Percentiles rank a stretch among this genome's conserved stretches.
Evolutionary conservation across 768 basidiomycete species (phyloP).

Genomic region (Infundibulicybe gibba): DNA sequence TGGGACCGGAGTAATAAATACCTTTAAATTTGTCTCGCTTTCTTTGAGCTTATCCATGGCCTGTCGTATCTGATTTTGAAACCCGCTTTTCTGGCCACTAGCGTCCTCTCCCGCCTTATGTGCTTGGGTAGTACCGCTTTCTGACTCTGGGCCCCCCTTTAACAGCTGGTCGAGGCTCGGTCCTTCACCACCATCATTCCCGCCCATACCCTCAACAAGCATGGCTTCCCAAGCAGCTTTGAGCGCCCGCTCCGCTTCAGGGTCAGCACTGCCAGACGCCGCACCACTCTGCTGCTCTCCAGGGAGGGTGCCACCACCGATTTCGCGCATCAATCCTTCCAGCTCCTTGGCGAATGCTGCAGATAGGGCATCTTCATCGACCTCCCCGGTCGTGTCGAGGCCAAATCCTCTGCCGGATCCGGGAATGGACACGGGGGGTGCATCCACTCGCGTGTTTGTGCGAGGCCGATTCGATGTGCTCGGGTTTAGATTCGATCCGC

Average conservation of each 20-base stretch:
- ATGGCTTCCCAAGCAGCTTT: conserved; percentile 71
- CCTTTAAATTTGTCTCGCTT: conserved; percentile 56
- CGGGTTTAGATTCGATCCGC: conserved; percentile 26
- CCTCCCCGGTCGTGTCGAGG: conserved; percentile 23
- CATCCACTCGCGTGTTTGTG: conserved; percentile 46
- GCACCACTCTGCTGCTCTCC: conserved; percentile 15
- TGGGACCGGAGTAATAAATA: conserved; percentile 18
- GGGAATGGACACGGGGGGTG: conserved; percentile 32
- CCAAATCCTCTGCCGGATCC: conserved; percentile 20
- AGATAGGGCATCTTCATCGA: conserved; percentile 36
- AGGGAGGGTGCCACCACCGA: conserved; percentile 28
- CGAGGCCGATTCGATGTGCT: conserved; percentile 35
- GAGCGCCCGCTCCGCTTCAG: conserved; percentile 36
- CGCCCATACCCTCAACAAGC: conserved; percentile 61
- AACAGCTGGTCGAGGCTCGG: conserved; percentile 11
- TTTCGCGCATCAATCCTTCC: conserved; percentile 46
- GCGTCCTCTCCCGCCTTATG: neutral
- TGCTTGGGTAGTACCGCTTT: neutral
- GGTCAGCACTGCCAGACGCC: conserved; percentile 19
- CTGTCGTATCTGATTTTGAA: conserved; percentile 67
- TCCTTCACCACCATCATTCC: conserved; percentile 19
- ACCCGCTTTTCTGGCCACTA: conserved; percentile 30
- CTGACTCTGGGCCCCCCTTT: neutral
- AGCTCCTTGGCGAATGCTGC: conserved; percentile 45
- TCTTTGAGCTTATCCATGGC: conserved; percentile 74